These are phyloP conservation scores for Sordariomycetes sp. DNA, from an alignment of 2,329 filamentous ascomycete species.

Conservation along the genomic window DNA sequence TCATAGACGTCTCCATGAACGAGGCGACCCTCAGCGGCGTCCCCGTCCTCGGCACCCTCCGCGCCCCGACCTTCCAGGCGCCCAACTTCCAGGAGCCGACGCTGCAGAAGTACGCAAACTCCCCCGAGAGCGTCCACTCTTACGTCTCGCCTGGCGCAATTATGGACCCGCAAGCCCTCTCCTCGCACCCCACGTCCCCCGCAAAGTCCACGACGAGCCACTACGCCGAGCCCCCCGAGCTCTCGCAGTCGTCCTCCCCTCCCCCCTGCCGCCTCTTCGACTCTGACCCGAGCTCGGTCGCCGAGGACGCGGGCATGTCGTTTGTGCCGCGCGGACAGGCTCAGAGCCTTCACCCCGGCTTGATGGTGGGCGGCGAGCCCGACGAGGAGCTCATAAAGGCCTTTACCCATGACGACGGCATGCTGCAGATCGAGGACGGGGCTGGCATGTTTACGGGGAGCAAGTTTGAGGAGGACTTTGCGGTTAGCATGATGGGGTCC, in stretches of 20 bases:
- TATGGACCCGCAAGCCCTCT: slow-evolving; percentile 17
- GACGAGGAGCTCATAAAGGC: slow-evolving; percentile 31
- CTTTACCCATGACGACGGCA: slow-evolving; percentile 27
- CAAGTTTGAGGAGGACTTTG: slow-evolving; percentile 42
- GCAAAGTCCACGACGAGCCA: slow-evolving; percentile 36
- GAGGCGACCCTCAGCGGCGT: background rate
- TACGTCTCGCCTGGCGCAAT: slow-evolving; percentile 35
- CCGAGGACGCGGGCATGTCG: slow-evolving; percentile 24
- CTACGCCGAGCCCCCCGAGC: slow-evolving; percentile 44
- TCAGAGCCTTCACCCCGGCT: slow-evolving; percentile 14
- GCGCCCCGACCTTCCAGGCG: background rate
- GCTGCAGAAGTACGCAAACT: slow-evolving; percentile 3
- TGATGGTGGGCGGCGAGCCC: slow-evolving; percentile 18
- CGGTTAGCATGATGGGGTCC: slow-evolving; percentile 37
- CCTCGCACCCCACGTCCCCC: slow-evolving; percentile 29
- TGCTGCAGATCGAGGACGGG: slow-evolving; percentile 30
- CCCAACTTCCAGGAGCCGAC: slow-evolving; percentile 11
- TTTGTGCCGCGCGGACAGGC: slow-evolving; percentile 45
- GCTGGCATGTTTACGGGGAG: slow-evolving; percentile 33
- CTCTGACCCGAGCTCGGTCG: slow-evolving; percentile 21
- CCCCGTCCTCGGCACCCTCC: slow-evolving; percentile 1
- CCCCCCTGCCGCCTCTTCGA: slow-evolving; percentile 34
- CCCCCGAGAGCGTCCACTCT: slow-evolving; percentile 19
- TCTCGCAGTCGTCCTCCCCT: slow-evolving; percentile 48
- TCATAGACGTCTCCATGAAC: slow-evolving; percentile 27